Percentiles rank a stretch among this genome's conserved stretches.
Evolutionary conservation across 768 basidiomycete species (phyloP).

Genomic region (Lentinula detonsa): DNA sequence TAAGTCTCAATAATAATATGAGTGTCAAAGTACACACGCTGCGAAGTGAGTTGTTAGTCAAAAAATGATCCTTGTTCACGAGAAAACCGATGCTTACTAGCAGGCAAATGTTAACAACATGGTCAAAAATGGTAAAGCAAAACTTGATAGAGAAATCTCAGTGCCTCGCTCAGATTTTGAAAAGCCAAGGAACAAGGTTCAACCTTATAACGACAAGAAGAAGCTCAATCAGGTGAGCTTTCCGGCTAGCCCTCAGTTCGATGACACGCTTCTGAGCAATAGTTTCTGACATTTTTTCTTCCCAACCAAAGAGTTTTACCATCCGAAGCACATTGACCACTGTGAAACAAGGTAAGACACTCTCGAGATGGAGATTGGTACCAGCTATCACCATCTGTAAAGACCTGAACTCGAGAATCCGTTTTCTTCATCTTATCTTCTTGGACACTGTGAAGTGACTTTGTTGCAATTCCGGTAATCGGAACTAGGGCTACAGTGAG

Average conservation of each 20-base stretch:
- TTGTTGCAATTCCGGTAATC: slow-evolving; percentile 33
- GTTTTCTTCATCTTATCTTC: slow-evolving; percentile 34
- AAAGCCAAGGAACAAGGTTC: slow-evolving; percentile 1
- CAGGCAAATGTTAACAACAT: slow-evolving; percentile 62
- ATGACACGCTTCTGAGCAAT: slow-evolving; percentile 52
- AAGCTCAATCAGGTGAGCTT: slow-evolving; percentile 44
- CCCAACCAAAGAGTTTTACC: slow-evolving; percentile 69
- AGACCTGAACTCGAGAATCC: slow-evolving; percentile 35
- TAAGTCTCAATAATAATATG: not conserved
- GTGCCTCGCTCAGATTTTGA: not conserved
- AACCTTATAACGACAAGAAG: slow-evolving; percentile 37
- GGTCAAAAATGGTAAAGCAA: slow-evolving; percentile 51
- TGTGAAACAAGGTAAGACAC: slow-evolving; percentile 23
- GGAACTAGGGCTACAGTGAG: slow-evolving; percentile 34
- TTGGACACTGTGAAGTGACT: slow-evolving; percentile 26
- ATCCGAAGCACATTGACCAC: slow-evolving; percentile 55
- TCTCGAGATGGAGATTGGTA: slow-evolving; percentile 17
- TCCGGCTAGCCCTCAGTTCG: slow-evolving; percentile 53
- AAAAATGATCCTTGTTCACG: not conserved
- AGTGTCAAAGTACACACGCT: slow-evolving; percentile 4
- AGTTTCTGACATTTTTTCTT: slow-evolving; percentile 46
- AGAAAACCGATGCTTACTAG: slow-evolving; percentile 34
- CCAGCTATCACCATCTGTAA: slow-evolving; percentile 28
- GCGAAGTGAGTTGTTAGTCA: not conserved
- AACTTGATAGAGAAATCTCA: slow-evolving; percentile 26